phyloP scores from a whole-genome alignment of 2,329 filamentous ascomycete genomes.

The Claviceps monticola region DNA sequence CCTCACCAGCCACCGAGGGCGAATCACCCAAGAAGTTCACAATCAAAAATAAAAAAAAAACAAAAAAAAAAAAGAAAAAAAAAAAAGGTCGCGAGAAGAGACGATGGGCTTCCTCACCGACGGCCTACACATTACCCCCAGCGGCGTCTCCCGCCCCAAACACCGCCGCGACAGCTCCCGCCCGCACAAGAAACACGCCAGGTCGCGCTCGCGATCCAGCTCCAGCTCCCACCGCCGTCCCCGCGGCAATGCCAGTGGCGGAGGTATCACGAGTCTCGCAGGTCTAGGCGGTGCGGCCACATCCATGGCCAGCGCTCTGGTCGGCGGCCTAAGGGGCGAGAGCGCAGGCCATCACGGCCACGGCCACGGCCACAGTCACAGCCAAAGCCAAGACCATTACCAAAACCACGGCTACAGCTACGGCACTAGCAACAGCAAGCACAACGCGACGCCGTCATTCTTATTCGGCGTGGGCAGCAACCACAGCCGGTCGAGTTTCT shows the following conservation, averaged over 20 bases:
- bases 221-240: conserved; percentile 19
- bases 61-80: background rate
- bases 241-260: conserved; percentile 10
- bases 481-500: conserved; percentile 29
- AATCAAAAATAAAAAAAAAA: too few relatives aligned
- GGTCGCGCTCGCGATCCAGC: conserved; percentile 24
- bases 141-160: conserved; percentile 14
- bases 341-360: conserved; percentile 1
- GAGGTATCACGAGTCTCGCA: background rate
- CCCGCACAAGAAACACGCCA: conserved; percentile 19
- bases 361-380: conserved; percentile 14
- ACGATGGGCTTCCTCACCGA: conserved; percentile 23
- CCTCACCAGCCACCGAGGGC: too few relatives aligned
- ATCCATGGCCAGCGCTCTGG: conserved; percentile 20
- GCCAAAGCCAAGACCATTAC: conserved; percentile 3
- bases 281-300: background rate
- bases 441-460: conserved; percentile 28
- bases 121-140: conserved; percentile 9
- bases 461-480: conserved; percentile 34
- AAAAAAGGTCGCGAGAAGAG: background rate
- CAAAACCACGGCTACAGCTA: conserved; percentile 10
- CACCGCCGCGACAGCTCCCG: conserved; percentile 15
- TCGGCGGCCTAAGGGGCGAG: conserved; percentile 15
- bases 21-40: background rate
- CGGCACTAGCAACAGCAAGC: conserved; percentile 16